Evolutionary conservation across 176 grass and related monocot genomes (phyloP).

Genomic region (Alopecurus myosuroides): DNA sequence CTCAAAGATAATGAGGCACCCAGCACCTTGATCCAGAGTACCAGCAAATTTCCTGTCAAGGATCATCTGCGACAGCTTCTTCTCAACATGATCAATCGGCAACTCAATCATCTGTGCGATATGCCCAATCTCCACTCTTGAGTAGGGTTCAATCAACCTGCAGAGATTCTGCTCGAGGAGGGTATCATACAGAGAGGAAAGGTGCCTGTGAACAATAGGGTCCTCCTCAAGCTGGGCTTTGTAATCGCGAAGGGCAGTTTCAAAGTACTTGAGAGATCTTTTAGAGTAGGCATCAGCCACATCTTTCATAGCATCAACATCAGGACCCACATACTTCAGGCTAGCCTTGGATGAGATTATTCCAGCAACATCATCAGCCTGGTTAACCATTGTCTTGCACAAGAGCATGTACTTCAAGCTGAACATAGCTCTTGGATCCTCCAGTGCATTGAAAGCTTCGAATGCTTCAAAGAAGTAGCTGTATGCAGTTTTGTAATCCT

Average conservation of each 20-base stretch:
- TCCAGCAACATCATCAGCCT: slow-evolving; percentile 75
- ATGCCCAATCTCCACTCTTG: slow-evolving; percentile 55
- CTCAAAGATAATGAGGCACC: slow-evolving; percentile 74
- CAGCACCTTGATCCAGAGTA: slow-evolving; percentile 70
- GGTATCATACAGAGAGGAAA: slow-evolving; percentile 73
- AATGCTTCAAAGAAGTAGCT: slow-evolving; percentile 87
- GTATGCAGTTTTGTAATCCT: slow-evolving; percentile 83
- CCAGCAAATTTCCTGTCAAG: slow-evolving; percentile 84
- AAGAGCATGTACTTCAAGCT: slow-evolving; percentile 93
- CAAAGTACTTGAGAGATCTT: slow-evolving; percentile 67
- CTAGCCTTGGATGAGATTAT: slow-evolving; percentile 78
- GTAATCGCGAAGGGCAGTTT: slow-evolving; percentile 61
- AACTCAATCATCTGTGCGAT: slow-evolving; percentile 67
- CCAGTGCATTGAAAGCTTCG: slow-evolving; percentile 66
- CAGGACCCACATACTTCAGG: slow-evolving; percentile 66
- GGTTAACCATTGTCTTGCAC: slow-evolving; percentile 96
- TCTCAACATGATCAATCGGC: slow-evolving; percentile 61
- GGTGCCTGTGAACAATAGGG: slow-evolving; percentile 73
- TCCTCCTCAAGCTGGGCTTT: slow-evolving; percentile 62
- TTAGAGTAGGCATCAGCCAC: slow-evolving; percentile 68
- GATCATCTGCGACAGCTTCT: slow-evolving; percentile 78
- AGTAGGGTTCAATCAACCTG: slow-evolving; percentile 73
- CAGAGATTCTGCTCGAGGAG: slow-evolving; percentile 77
- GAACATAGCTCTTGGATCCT: slow-evolving; percentile 59
- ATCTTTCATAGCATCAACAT: slow-evolving; percentile 95